Conservation (phyloP, 805 yeast species). For the Candida namnaoensis region DNA sequence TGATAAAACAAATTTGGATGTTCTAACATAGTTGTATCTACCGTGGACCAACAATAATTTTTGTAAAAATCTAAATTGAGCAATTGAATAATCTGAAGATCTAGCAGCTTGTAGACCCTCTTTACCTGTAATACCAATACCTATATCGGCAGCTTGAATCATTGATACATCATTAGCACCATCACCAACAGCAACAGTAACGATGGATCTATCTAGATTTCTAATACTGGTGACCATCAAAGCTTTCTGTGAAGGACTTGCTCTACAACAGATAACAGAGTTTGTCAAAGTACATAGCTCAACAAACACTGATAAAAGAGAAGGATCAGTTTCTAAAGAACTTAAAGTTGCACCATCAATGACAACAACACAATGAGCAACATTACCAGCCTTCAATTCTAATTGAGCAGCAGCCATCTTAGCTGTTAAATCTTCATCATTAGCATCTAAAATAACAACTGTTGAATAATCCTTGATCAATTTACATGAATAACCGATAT, state of each 20-base stretch:
- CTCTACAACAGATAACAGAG: constrained; percentile 91
- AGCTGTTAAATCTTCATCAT: constrained; percentile 53
- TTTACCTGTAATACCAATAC: constrained; percentile 94
- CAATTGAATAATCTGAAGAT: constrained; percentile 90
- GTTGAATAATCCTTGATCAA: constrained; percentile 90
- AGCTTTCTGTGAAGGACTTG: constrained; percentile 96
- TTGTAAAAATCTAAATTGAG: constrained; percentile 79
- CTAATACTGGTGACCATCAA: constrained; percentile 79
- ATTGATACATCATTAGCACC: constrained; percentile 99
- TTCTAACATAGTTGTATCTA: constrained; percentile 86
- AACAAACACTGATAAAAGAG: constrained; percentile 65
- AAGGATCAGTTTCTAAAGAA: constrained; percentile 63
- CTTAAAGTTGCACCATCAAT: constrained; percentile 88
- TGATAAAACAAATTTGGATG: constrained; percentile 83
- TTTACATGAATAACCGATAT: constrained; percentile 91
- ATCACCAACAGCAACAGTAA: constrained; percentile 94
- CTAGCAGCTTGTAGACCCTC: constrained; percentile 97
- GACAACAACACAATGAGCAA: constrained; percentile 93
- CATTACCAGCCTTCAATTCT: constrained; percentile 61
- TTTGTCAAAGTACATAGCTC: constrained; percentile 84
- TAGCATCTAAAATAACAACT: constrained; percentile 55
- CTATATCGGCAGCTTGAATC: constrained; percentile 98
- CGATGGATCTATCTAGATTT: constrained; percentile 53
- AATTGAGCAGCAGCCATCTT: constrained; percentile 68
- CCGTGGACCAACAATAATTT: constrained; percentile 91